Evolutionary conservation across 192 early-diverging fungal species (phyloP).

Genomic region (Helicostylum pulchrum): DNA sequence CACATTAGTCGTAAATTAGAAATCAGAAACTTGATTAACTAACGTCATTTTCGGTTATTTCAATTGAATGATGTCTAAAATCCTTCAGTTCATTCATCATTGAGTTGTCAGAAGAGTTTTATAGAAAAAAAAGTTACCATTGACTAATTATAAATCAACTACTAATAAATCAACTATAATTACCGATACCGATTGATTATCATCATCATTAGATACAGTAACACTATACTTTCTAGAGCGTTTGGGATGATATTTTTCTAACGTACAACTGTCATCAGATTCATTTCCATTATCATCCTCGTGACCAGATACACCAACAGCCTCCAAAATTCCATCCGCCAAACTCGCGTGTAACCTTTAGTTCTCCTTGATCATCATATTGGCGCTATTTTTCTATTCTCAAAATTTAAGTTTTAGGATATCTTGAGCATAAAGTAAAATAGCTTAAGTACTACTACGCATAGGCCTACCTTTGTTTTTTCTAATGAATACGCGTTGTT

Average conservation of each 20-base stretch:
- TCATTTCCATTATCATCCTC: not conserved
- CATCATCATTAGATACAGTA: not conserved
- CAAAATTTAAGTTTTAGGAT: too few relatives aligned
- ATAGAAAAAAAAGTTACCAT: not conserved
- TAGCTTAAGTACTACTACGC: too few relatives aligned
- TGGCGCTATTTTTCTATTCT: not conserved
- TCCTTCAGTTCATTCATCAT: not conserved
- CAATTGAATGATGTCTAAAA: not conserved
- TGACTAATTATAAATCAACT: not conserved
- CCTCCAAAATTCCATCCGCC: not conserved
- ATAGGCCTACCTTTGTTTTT: not conserved
- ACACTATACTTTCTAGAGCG: not conserved
- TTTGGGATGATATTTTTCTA: not conserved
- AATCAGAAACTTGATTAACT: conserved; percentile 10
- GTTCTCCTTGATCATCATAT: not conserved
- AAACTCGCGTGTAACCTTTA: not conserved
- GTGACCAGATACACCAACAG: not conserved
- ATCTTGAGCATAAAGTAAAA: too few relatives aligned
- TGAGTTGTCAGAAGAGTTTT: not conserved
- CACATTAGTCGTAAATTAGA: too few relatives aligned
- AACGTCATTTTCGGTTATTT: not conserved
- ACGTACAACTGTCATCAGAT: not conserved
- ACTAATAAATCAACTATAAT: not conserved
- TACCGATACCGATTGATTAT: not conserved
- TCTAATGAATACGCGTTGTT: not conserved